Conservation (phyloP, 2,329 filamentous ascomycete species). For the Colletotrichum liaoningense region DNA sequence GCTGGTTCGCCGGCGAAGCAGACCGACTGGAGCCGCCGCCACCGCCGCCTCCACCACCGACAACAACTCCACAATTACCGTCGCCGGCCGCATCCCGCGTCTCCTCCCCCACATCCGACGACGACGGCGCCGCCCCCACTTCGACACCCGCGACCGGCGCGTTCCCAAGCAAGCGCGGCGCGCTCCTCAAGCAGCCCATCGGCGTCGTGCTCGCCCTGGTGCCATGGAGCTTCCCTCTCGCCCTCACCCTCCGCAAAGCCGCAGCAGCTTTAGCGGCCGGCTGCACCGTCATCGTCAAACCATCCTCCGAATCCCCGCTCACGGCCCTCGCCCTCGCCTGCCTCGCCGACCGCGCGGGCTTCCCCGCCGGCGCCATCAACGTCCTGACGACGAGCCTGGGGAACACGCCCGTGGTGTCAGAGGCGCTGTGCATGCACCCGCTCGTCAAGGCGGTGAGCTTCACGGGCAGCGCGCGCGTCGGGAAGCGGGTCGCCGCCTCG, state of each 20-base stretch:
- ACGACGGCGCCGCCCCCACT: background rate
- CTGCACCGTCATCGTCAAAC: constrained; percentile 72
- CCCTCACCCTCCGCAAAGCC: constrained; percentile 60
- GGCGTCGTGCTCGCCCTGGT: constrained; percentile 49
- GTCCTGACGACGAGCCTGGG: constrained; percentile 77
- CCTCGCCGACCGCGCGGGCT: constrained; percentile 77
- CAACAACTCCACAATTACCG: background rate
- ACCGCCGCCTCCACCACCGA: background rate
- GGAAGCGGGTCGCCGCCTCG: constrained; percentile 71
- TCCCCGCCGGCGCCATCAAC: constrained; percentile 81
- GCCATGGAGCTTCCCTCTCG: constrained; percentile 70
- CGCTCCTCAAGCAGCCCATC: constrained; percentile 43
- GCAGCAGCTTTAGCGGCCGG: constrained; percentile 74
- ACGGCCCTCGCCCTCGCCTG: constrained; percentile 62
- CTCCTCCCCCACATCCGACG: constrained; percentile 1
- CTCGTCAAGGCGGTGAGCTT: constrained; percentile 81
- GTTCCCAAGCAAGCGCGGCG: background rate
- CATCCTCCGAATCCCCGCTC: constrained; percentile 42
- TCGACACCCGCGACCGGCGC: background rate
- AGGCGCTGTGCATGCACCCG: constrained; percentile 73
- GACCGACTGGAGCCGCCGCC: constrained; percentile 61
- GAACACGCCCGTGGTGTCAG: constrained; percentile 65
- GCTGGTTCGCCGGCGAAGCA: constrained; percentile 68
- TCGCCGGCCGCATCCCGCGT: background rate
- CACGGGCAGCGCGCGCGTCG: constrained; percentile 79